These are phyloP conservation scores for Ostreobium quekettii DNA, from an alignment of 139 green algal genomes.

Conservation along the genomic window DNA sequence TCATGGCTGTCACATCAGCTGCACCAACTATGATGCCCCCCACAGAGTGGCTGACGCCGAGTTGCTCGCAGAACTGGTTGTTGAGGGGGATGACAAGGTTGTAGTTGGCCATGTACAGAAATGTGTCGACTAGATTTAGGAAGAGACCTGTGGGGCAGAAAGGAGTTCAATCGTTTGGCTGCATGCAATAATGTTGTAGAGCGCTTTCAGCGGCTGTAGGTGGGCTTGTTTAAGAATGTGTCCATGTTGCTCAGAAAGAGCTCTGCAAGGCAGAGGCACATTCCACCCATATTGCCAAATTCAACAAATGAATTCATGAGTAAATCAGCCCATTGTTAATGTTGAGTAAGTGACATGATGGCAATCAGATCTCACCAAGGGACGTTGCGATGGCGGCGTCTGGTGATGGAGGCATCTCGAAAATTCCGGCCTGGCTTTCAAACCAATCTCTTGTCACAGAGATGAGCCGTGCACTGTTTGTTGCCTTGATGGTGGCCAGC, in stretches of 20 bases:
- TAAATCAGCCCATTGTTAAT: not conserved
- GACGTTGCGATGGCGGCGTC: conserved; percentile 22
- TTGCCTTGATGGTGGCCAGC: not conserved
- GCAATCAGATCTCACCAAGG: not conserved
- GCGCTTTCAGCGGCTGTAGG: conserved; percentile 16
- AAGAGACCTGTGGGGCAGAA: conserved; percentile 23
- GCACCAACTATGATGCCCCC: conserved; percentile 24
- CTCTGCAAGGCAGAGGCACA: not conserved
- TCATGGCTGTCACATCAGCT: conserved; percentile 23
- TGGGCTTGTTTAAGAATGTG: conserved; percentile 15
- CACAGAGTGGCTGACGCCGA: conserved; percentile 12
- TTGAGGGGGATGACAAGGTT: conserved; percentile 36
- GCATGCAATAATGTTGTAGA: not conserved
- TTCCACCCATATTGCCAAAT: not conserved
- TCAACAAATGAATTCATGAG: not conserved
- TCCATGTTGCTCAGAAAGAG: conserved; percentile 20
- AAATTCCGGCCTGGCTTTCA: conserved; percentile 23
- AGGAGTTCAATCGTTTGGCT: not conserved
- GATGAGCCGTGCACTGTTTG: conserved; percentile 9
- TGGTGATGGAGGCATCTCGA: conserved; percentile 24
- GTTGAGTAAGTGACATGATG: not conserved
- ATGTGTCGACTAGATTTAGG: conserved; percentile 32
- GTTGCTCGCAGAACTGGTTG: conserved; percentile 16
- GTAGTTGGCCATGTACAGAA: conserved; percentile 47
- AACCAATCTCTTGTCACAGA: not conserved